A percentile compares a stretch with the other conserved stretches of the same genome.
These are phyloP conservation scores for Verticillium albo-atrum DNA, from an alignment of 2,329 filamentous ascomycete genomes.

Conservation along the genomic window DNA sequence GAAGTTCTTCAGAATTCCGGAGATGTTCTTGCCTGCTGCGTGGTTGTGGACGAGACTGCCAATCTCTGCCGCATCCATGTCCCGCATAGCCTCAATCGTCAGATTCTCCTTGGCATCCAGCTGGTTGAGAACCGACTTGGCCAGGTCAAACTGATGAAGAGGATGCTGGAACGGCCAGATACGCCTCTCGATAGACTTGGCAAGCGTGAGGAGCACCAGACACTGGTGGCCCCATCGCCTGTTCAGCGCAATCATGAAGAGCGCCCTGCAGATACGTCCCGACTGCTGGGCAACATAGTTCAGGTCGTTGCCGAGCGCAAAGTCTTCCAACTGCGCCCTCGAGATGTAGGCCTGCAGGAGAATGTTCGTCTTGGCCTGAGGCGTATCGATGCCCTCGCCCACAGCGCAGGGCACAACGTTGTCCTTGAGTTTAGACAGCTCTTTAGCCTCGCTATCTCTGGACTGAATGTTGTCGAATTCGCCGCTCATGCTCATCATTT, in stretches of 20 bases:
- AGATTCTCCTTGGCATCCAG: slow-evolving; percentile 74
- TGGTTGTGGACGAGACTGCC: slow-evolving; percentile 88
- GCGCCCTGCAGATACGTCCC: slow-evolving; percentile 84
- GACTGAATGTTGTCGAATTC: slow-evolving; percentile 98
- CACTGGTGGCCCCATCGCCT: slow-evolving; percentile 95
- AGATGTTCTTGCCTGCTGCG: slow-evolving; percentile 76
- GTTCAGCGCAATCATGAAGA: slow-evolving; percentile 98
- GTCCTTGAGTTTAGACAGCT: slow-evolving; percentile 69
- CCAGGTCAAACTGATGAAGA: slow-evolving; percentile 89
- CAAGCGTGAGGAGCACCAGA: slow-evolving; percentile 81
- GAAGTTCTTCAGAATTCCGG: slow-evolving; percentile 81
- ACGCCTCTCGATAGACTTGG: slow-evolving; percentile 94
- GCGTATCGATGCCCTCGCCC: slow-evolving; percentile 61
- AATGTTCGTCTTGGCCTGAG: slow-evolving; percentile 94
- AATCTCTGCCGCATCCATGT: slow-evolving; percentile 91
- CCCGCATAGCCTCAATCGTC: slow-evolving; percentile 78
- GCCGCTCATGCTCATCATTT: slow-evolving; percentile 96
- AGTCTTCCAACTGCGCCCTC: slow-evolving; percentile 81
- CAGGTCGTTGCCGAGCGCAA: slow-evolving; percentile 85
- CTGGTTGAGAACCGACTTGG: slow-evolving; percentile 76
- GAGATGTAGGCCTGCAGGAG: slow-evolving; percentile 93
- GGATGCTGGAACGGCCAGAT: slow-evolving; percentile 96
- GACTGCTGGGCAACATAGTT: slow-evolving; percentile 96
- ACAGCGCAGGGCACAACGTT: slow-evolving; percentile 75
- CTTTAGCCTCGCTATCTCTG: slow-evolving; percentile 83